phyloP scores from a whole-genome alignment of 768 basidiomycete species.

The Suillus placidus region DNA sequence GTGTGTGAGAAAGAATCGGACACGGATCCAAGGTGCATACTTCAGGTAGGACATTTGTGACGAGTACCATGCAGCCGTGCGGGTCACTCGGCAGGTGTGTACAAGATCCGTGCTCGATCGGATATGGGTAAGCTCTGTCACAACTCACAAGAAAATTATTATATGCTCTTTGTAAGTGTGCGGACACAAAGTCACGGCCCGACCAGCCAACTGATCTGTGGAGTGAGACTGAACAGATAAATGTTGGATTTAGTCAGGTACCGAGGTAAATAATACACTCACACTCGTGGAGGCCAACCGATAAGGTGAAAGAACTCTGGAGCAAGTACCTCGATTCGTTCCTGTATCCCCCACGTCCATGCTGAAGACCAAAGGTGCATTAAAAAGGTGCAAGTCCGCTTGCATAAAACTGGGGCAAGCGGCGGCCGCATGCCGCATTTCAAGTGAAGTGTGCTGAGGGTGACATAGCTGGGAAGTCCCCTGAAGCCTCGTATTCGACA shows the following conservation, averaged over 20 bases:
- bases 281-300: neutral
- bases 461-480: neutral
- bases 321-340: neutral
- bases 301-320: slow-evolving; percentile 1
- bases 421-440: neutral
- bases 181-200: neutral
- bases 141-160: neutral
- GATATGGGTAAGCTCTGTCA: neutral
- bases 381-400: neutral
- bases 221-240: slow-evolving; percentile 3
- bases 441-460: neutral
- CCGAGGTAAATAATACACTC: neutral
- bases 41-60: neutral
- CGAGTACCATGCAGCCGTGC: neutral
- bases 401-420: neutral
- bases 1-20: neutral
- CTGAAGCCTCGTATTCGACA: neutral
- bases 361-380: neutral
- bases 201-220: slow-evolving; percentile 2
- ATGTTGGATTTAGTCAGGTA: slow-evolving; percentile 1
- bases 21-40: neutral
- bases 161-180: neutral
- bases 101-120: neutral
- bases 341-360: neutral
- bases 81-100: neutral